A percentile compares a stretch with the other conserved stretches of the same genome.
Evolutionary conservation across 1,139 yeast genomes (phyloP).

Genomic region (Protomyces inundatus): DNA sequence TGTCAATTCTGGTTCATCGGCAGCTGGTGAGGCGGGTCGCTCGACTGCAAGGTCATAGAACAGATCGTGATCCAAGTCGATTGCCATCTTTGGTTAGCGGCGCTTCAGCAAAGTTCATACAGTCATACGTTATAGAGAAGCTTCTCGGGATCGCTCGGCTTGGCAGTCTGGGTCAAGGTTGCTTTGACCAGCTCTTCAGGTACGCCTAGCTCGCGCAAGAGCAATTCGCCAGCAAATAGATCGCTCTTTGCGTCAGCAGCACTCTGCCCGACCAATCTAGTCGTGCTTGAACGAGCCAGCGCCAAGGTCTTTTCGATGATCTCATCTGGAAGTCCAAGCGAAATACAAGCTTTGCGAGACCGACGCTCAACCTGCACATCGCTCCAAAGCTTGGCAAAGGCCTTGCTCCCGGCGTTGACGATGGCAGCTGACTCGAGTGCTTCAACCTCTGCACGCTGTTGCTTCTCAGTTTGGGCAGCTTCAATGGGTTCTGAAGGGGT

Average conservation of each 20-base stretch:
- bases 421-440: not conserved
- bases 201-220: constrained; percentile 10
- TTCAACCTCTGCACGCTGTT: not conserved
- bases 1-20: not conserved
- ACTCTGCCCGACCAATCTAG: not conserved
- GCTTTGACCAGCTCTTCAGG: not conserved
- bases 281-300: not conserved
- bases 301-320: not conserved
- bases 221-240: constrained; percentile 2
- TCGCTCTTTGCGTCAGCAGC: not conserved
- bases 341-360: constrained; percentile 7
- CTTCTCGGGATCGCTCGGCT: constrained; percentile 3
- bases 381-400: not conserved
- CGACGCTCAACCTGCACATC: constrained; percentile 19
- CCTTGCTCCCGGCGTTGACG: constrained; percentile 9
- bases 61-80: not conserved
- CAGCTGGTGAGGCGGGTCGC: not conserved
- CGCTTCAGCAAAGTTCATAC: not conserved
- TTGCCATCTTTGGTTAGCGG: not conserved
- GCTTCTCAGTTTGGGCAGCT: not conserved
- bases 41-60: not conserved
- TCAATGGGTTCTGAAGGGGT: not conserved
- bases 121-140: constrained; percentile 1
- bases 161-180: not conserved
- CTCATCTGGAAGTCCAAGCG: constrained; percentile 3